Percentiles rank a stretch among this genome's conserved stretches.
phyloP scores from a whole-genome alignment of 2,329 filamentous ascomycete species.

The Seiridium unicorne region DNA sequence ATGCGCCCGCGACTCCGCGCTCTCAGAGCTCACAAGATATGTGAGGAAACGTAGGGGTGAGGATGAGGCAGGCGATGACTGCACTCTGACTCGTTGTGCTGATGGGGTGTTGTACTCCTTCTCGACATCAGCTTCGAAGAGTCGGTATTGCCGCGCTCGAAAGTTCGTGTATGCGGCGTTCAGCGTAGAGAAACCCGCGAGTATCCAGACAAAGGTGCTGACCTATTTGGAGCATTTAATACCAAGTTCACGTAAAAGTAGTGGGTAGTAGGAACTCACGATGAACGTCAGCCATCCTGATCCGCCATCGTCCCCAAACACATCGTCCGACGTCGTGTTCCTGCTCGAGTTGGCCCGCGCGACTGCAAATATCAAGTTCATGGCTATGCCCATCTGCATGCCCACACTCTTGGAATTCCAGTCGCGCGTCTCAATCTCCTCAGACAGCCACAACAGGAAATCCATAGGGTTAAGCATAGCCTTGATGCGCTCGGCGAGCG shows the following conservation, averaged over 20 bases:
- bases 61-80: slow-evolving; percentile 74
- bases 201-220: slow-evolving; percentile 66
- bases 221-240: slow-evolving; percentile 44
- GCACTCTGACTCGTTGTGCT: slow-evolving; percentile 82
- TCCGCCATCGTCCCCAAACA: slow-evolving; percentile 73
- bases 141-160: slow-evolving; percentile 80
- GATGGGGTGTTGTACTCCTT: slow-evolving; percentile 74
- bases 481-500: slow-evolving; percentile 77
- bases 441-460: slow-evolving; percentile 84
- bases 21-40: slow-evolving; percentile 63
- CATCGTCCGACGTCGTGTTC: slow-evolving; percentile 65
- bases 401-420: slow-evolving; percentile 84
- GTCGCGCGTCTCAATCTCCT: slow-evolving; percentile 87
- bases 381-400: slow-evolving; percentile 68
- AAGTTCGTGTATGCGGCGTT: slow-evolving; percentile 84
- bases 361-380: slow-evolving; percentile 80
- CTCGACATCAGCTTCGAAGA: slow-evolving; percentile 87
- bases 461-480: slow-evolving; percentile 84
- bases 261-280: slow-evolving; percentile 37
- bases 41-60: slow-evolving; percentile 78
- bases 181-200: slow-evolving; percentile 63
- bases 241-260: background rate
- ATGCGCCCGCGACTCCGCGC: slow-evolving; percentile 80
- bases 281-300: slow-evolving; percentile 62
- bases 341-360: slow-evolving; percentile 73